Evolutionary conservation across 2,329 filamentous ascomycete species (phyloP).

Genomic region (Hypomyces rosellus): DNA sequence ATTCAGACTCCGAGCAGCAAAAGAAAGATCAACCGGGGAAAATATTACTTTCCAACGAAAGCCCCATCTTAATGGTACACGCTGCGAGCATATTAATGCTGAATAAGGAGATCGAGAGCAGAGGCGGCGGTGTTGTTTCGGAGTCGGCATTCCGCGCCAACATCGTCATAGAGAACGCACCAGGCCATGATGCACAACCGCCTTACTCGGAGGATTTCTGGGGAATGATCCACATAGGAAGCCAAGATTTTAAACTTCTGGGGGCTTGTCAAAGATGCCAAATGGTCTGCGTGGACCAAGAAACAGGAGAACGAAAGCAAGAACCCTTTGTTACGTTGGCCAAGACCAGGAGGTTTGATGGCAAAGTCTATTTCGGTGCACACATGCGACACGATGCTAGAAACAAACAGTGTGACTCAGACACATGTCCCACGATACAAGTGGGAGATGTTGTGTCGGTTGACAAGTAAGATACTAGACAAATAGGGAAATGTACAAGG

Average conservation of each 20-base stretch:
- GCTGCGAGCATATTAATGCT: constrained; percentile 71
- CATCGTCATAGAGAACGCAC: constrained; percentile 57
- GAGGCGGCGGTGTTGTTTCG: constrained; percentile 58
- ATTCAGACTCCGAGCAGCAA: constrained; percentile 46
- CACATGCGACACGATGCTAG: constrained; percentile 56
- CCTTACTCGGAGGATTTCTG: constrained; percentile 79
- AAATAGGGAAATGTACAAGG: not conserved
- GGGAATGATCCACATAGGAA: constrained; percentile 60
- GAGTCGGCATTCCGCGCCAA: constrained; percentile 84
- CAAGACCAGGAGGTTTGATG: constrained; percentile 76
- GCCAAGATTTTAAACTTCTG: constrained; percentile 61
- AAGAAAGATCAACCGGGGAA: constrained; percentile 29
- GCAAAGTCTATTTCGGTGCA: constrained; percentile 83
- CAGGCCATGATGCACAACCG: constrained; percentile 33
- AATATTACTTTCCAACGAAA: constrained; percentile 86
- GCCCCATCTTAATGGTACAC: constrained; percentile 81
- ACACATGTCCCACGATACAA: constrained; percentile 35
- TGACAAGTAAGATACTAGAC: not conserved
- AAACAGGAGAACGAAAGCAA: constrained; percentile 67
- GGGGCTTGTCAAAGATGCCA: constrained; percentile 85
- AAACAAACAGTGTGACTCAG: constrained; percentile 6
- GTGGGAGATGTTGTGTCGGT: constrained; percentile 41
- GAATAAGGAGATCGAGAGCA: constrained; percentile 62
- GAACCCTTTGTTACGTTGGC: constrained; percentile 86
- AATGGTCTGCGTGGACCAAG: constrained; percentile 92